phyloP scores from a whole-genome alignment of 768 basidiomycete genomes.

The Russula sp. region DNA sequence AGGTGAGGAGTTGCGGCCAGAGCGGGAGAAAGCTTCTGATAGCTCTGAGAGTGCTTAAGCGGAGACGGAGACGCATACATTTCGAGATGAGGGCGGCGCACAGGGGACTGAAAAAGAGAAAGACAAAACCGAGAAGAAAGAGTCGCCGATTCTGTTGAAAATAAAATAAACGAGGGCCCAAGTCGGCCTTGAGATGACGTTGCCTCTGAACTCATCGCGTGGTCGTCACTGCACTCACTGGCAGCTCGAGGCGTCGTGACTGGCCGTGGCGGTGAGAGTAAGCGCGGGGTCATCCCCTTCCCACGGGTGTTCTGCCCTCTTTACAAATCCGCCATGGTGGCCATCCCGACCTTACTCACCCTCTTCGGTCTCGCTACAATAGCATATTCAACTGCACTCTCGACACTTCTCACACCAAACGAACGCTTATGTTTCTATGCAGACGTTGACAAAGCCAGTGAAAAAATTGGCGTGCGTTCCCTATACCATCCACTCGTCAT shows the following conservation, averaged over 20 bases:
- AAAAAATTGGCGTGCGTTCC: constrained; percentile 76
- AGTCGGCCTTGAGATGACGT: not conserved
- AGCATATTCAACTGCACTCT: constrained; percentile 57
- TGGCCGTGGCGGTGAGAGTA: no score
- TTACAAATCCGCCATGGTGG: constrained; percentile 14
- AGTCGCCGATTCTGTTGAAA: constrained; percentile 1
- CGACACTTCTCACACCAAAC: constrained; percentile 71
- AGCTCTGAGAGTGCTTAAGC: constrained; percentile 4
- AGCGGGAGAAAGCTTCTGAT: constrained; percentile 15
- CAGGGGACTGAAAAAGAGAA: constrained; percentile 4
- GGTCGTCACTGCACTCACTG: not conserved
- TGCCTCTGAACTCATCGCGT: constrained; percentile 5
- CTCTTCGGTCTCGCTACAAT: constrained; percentile 24
- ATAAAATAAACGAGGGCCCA: not conserved
- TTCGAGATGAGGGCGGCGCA: constrained; percentile 1
- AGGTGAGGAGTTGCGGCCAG: constrained; percentile 19
- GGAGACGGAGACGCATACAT: constrained; percentile 25
- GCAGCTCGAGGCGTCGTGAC: no score
- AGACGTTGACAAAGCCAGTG: constrained; percentile 91
- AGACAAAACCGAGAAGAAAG: not conserved
- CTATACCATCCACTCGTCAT: not conserved
- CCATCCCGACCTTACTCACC: constrained; percentile 17
- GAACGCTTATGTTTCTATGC: constrained; percentile 91
- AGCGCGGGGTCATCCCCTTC: not conserved
- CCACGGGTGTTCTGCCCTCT: constrained; percentile 11